Conservation (phyloP, 164 flowering plant genomes). For the Annona cherimola region DNA sequence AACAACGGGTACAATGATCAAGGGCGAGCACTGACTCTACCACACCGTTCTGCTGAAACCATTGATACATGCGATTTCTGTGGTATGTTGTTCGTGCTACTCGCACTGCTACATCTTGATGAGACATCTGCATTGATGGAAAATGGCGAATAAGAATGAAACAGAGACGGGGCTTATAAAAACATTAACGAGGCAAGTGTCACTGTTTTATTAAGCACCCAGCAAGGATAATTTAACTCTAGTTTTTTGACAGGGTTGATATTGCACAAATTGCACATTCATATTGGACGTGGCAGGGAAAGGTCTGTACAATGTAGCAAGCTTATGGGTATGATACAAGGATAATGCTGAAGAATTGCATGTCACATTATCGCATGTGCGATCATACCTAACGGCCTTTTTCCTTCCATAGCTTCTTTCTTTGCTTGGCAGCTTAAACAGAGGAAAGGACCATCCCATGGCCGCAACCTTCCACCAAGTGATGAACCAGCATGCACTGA, state of each 20-base stretch:
- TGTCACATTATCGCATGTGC: background rate
- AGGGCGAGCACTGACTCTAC: background rate
- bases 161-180: background rate
- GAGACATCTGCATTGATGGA: background rate
- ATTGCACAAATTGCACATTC: background rate
- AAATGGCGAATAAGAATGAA: background rate
- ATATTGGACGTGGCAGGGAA: background rate
- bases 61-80: slow-evolving; percentile 11
- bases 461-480: slow-evolving; percentile 51
- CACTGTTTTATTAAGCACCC: background rate
- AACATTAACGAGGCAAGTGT: background rate
- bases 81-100: slow-evolving; percentile 24
- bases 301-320: background rate
- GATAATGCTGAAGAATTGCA: background rate
- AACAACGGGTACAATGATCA: background rate
- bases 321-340: background rate
- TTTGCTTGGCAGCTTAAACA: slow-evolving; percentile 84
- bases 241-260: background rate
- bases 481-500: slow-evolving; percentile 76
- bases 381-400: slow-evolving; percentile 54
- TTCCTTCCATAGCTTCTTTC: slow-evolving; percentile 99
- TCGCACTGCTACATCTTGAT: slow-evolving; percentile 44
- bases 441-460: slow-evolving; percentile 99
- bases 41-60: slow-evolving; percentile 18
- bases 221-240: background rate